Conservation (phyloP, 495 filamentous ascomycete genomes). For the Acidomyces sp. region DNA sequence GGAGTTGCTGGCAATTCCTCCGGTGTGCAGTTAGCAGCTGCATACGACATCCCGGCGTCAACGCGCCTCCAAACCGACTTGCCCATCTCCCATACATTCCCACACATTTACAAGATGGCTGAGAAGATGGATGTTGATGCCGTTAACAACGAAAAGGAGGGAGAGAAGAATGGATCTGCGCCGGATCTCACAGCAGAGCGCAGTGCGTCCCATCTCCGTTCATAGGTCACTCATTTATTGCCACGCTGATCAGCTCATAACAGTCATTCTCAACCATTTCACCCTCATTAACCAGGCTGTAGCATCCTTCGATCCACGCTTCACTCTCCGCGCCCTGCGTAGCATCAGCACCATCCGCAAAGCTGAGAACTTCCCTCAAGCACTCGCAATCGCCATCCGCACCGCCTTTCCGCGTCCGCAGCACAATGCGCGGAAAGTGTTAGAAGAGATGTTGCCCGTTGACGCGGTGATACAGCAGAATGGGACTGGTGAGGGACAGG, state of each 20-base stretch:
- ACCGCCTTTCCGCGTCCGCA: slow-evolving; percentile 13
- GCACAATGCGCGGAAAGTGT: slow-evolving; percentile 14
- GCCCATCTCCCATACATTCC: not conserved
- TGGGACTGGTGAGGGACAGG: not conserved
- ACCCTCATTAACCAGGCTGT: slow-evolving; percentile 83
- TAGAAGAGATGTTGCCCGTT: slow-evolving; percentile 17
- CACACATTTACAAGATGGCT: slow-evolving; percentile 22
- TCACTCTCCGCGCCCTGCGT: slow-evolving; percentile 81
- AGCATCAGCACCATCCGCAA: slow-evolving; percentile 94
- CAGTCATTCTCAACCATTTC: slow-evolving; percentile 93
- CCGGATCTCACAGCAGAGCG: slow-evolving; percentile 13
- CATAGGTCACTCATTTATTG: too few species aligned
- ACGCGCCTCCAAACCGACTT: not conserved
- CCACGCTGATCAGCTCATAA: slow-evolving; percentile 18
- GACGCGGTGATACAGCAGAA: slow-evolving; percentile 1
- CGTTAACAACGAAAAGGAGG: slow-evolving; percentile 12
- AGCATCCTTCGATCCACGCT: slow-evolving; percentile 83
- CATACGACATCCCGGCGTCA: not conserved
- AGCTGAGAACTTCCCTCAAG: slow-evolving; percentile 37
- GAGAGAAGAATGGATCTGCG: slow-evolving; percentile 12
- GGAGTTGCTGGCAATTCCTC: too few species aligned
- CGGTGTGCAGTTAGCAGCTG: too few species aligned
- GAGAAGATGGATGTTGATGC: slow-evolving; percentile 32
- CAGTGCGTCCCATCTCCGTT: slow-evolving; percentile 12
- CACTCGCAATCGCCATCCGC: slow-evolving; percentile 10